Evolutionary conservation across 306 rosid genomes (phyloP).

Genomic region (Acacia melanoxylon): DNA sequence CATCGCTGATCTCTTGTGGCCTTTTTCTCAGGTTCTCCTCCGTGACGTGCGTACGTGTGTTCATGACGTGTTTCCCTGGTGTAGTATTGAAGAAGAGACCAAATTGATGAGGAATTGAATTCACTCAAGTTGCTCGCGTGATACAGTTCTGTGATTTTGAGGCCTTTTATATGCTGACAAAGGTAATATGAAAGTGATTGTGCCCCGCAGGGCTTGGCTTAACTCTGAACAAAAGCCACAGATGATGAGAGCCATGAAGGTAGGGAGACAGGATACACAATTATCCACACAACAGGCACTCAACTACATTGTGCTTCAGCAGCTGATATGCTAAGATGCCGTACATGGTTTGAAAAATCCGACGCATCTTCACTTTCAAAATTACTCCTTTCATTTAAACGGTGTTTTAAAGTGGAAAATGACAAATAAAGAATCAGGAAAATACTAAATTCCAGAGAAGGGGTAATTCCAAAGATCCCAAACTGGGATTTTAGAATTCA

Average conservation of each 20-base stretch:
- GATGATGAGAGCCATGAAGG: neutral
- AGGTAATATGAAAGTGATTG: constrained; percentile 24
- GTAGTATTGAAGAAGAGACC: neutral
- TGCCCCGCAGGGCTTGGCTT: neutral
- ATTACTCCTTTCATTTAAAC: no score
- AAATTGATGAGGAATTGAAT: neutral
- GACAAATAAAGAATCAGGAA: no score
- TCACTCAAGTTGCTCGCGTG: neutral
- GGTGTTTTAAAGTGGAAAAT: no score
- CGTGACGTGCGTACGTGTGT: neutral
- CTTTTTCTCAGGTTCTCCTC: neutral
- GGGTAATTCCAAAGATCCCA: no score
- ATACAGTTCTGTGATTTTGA: neutral
- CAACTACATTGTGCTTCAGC: neutral
- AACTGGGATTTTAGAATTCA: no score
- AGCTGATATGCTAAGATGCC: neutral
- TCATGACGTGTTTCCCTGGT: neutral
- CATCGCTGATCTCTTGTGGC: no score
- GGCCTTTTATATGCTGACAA: neutral
- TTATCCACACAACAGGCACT: constrained; percentile 12
- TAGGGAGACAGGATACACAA: neutral
- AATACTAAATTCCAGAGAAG: no score
- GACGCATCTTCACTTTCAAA: neutral
- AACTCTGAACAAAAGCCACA: neutral
- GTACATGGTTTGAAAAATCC: neutral